Conservation (phyloP, 805 yeast species). For the Novakomyces olei region DNA sequence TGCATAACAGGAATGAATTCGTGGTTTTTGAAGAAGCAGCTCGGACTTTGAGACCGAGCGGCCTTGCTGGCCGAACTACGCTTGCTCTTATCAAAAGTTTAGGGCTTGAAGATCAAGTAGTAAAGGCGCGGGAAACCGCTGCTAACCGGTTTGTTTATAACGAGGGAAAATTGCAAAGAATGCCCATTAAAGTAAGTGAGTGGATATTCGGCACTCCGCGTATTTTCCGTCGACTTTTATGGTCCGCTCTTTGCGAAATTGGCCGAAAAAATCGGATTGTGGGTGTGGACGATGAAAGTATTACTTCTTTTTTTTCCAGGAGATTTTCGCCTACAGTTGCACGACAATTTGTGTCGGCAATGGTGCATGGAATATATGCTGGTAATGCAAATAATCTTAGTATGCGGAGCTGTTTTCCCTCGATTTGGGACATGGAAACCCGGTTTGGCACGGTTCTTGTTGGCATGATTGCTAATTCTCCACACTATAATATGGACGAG, state of each 20-base stretch:
- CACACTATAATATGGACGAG: background rate
- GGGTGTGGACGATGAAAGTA: conserved; percentile 37
- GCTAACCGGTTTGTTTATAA: too few relatives aligned
- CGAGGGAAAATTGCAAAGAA: too few relatives aligned
- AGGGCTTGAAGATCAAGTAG: conserved; percentile 26
- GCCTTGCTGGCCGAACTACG: conserved; percentile 22
- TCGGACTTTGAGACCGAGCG: conserved; percentile 53
- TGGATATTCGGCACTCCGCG: too few relatives aligned
- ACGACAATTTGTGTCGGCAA: conserved; percentile 50
- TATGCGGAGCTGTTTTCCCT: conserved; percentile 12
- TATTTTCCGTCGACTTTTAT: too few relatives aligned
- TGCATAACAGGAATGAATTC: conserved; percentile 10
- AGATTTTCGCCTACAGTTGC: conserved; percentile 38
- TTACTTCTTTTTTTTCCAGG: conserved; percentile 42
- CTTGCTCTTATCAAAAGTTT: conserved; percentile 32
- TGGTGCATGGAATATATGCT: conserved; percentile 77
- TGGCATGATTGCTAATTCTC: background rate
- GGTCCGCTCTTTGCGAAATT: too few relatives aligned
- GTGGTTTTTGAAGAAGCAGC: conserved; percentile 66
- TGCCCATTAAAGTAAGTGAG: too few relatives aligned
- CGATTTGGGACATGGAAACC: background rate
- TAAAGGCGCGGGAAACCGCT: too few relatives aligned
- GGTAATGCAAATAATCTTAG: conserved; percentile 55
- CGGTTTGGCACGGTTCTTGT: background rate
- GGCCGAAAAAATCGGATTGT: conserved; percentile 1